Evolutionary conservation across 139 green algal genomes (phyloP).

Genomic region (Yamagishiella unicocca): DNA sequence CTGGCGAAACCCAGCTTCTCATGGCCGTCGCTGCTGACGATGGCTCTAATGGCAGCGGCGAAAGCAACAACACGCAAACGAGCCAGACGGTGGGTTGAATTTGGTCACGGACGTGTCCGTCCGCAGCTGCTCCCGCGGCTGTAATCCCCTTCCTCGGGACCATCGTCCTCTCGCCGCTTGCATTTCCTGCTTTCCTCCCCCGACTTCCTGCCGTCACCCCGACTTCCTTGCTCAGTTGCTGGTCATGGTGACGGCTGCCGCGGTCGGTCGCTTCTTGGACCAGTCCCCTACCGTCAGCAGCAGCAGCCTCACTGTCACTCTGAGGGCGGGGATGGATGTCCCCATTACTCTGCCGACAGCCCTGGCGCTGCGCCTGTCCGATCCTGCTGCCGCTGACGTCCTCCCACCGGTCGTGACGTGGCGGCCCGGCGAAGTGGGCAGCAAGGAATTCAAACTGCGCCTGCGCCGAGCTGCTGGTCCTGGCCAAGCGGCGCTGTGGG

Average conservation of each 20-base stretch:
- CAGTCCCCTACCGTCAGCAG: background rate
- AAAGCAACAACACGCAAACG: too few species aligned
- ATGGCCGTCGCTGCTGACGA: background rate
- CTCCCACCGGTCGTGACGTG: background rate
- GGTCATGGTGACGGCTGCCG: background rate
- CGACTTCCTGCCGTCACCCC: background rate
- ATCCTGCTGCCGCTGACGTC: conserved; percentile 6
- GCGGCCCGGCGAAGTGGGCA: background rate
- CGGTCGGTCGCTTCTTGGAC: background rate
- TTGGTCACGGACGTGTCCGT: too few species aligned
- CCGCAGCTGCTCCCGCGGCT: too few species aligned
- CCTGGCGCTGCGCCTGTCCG: conserved; percentile 7
- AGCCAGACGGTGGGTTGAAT: too few species aligned
- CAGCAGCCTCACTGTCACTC: background rate
- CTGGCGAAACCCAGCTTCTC: background rate
- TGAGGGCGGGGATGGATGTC: background rate
- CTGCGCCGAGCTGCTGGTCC: background rate
- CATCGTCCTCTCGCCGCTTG: background rate
- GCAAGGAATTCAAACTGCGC: background rate
- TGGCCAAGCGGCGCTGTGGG: background rate
- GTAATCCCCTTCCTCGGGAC: background rate
- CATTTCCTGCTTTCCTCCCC: too few species aligned
- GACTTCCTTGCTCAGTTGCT: background rate
- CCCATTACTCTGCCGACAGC: background rate
- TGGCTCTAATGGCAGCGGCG: background rate